Evolutionary conservation across 192 early-diverging fungal species (phyloP).

Genomic region (Linnemannia zychae): DNA sequence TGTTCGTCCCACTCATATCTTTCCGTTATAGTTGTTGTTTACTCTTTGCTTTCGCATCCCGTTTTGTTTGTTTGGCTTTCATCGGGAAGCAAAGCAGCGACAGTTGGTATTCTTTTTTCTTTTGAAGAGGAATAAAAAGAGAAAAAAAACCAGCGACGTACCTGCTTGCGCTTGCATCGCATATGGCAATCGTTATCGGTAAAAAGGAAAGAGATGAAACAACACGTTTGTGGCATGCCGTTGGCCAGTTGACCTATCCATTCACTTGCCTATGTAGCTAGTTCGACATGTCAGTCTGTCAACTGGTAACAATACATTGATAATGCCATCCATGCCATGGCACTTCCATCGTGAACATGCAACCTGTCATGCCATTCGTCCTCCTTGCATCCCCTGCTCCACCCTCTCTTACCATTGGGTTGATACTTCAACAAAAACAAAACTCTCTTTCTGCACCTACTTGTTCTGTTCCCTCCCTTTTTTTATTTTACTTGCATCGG

Average conservation of each 20-base stretch:
- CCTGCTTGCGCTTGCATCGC: not conserved
- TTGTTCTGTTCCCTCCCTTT: constrained; percentile 11
- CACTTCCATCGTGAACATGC: too few species aligned
- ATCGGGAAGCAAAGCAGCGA: not conserved
- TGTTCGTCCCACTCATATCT: not conserved
- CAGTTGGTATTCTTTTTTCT: not conserved
- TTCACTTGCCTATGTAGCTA: not conserved
- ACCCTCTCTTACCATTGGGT: not conserved
- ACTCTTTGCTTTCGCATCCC: not conserved
- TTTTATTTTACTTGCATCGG: not conserved
- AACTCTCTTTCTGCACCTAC: not conserved
- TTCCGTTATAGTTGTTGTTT: not conserved
- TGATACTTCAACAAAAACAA: not conserved
- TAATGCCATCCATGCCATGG: too few species aligned
- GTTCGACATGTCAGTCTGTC: too few species aligned
- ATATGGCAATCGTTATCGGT: not conserved
- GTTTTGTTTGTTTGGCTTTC: not conserved
- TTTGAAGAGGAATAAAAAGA: not conserved
- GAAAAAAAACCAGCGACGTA: not conserved
- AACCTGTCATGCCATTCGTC: not conserved
- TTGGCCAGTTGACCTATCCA: not conserved
- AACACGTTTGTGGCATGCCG: not conserved
- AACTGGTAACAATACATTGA: not conserved
- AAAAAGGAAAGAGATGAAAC: not conserved
- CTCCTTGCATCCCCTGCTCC: not conserved